Percentiles rank a stretch among this genome's conserved stretches.
Evolutionary conservation across 768 basidiomycete genomes (phyloP).

Genomic region (Calocera cornea): DNA sequence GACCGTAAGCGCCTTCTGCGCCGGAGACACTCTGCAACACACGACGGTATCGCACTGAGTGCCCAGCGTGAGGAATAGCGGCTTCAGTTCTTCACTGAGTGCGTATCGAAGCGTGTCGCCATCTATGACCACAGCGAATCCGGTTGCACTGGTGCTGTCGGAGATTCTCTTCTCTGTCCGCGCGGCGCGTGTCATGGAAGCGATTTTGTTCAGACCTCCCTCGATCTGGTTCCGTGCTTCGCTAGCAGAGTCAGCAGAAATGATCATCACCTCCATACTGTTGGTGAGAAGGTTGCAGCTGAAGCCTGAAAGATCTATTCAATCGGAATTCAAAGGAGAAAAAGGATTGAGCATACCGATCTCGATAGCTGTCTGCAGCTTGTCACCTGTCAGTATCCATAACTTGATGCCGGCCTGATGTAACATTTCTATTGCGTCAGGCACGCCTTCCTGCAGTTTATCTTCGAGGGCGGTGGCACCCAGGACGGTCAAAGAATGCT

Average conservation of each 20-base stretch:
- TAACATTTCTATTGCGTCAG: slow-evolving; percentile 84
- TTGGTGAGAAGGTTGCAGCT: slow-evolving; percentile 87
- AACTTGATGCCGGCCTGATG: slow-evolving; percentile 92
- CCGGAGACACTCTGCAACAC: slow-evolving; percentile 93
- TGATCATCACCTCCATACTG: slow-evolving; percentile 94
- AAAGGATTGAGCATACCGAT: slow-evolving; percentile 40
- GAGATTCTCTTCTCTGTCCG: slow-evolving; percentile 10
- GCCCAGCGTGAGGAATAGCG: slow-evolving; percentile 76
- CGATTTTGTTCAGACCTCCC: slow-evolving; percentile 86
- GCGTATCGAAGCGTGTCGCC: slow-evolving; percentile 84
- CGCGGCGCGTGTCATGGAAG: slow-evolving; percentile 38
- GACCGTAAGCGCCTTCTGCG: slow-evolving; percentile 95
- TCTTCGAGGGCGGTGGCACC: slow-evolving; percentile 96
- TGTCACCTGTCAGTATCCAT: slow-evolving; percentile 97
- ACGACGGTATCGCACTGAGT: slow-evolving; percentile 98
- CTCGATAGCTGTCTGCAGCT: slow-evolving; percentile 95
- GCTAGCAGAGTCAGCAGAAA: slow-evolving; percentile 68
- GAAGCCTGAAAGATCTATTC: slow-evolving; percentile 38
- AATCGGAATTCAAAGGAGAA: neutral
- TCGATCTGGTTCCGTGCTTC: slow-evolving; percentile 76
- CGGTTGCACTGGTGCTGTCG: slow-evolving; percentile 24
- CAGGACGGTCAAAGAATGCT: slow-evolving; percentile 68
- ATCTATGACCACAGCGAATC: slow-evolving; percentile 92
- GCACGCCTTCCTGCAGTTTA: slow-evolving; percentile 93
- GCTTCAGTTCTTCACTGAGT: slow-evolving; percentile 60